A percentile compares a stretch with the other conserved stretches of the same genome.
These are phyloP conservation scores for Omphalotus olearius DNA, from an alignment of 1,284 basidiomycete species.

Conservation along the genomic window DNA sequence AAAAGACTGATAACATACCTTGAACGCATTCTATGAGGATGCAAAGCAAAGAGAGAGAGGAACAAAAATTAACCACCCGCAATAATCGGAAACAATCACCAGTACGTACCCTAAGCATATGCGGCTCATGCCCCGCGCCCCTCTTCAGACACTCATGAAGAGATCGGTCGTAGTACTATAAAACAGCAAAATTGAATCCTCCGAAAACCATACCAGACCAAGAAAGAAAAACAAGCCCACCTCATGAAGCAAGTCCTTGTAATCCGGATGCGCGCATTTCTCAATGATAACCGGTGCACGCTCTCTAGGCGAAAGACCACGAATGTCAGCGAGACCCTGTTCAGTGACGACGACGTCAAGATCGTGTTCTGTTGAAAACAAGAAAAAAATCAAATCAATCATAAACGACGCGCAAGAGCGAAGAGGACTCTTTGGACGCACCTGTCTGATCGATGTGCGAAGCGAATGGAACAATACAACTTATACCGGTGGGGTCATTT, in stretches of 20 bases:
- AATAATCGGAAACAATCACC: neutral
- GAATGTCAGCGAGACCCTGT: conserved; percentile 48
- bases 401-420: neutral
- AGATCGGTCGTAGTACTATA: conserved; percentile 42
- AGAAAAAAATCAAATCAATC: neutral
- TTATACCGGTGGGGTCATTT: conserved; percentile 46
- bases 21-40: conserved; percentile 37
- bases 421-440: conserved; percentile 18
- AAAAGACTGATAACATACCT: conserved; percentile 16
- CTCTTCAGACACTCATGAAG: conserved; percentile 41
- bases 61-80: too few relatives aligned
- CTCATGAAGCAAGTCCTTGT: conserved; percentile 38
- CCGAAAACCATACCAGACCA: neutral
- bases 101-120: conserved; percentile 39
- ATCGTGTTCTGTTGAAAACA: conserved; percentile 34
- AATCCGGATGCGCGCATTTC: conserved; percentile 49
- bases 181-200: neutral
- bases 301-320: conserved; percentile 44
- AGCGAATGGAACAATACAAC: conserved; percentile 47
- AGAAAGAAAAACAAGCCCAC: conserved; percentile 19
- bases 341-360: conserved; percentile 43
- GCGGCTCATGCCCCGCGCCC: conserved; percentile 45
- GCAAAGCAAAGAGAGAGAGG: neutral
- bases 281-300: conserved; percentile 46
- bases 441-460: conserved; percentile 48